Evolutionary conservation across 2,329 filamentous ascomycete genomes (phyloP).

Genomic region (Plenodomus biglobosus): DNA sequence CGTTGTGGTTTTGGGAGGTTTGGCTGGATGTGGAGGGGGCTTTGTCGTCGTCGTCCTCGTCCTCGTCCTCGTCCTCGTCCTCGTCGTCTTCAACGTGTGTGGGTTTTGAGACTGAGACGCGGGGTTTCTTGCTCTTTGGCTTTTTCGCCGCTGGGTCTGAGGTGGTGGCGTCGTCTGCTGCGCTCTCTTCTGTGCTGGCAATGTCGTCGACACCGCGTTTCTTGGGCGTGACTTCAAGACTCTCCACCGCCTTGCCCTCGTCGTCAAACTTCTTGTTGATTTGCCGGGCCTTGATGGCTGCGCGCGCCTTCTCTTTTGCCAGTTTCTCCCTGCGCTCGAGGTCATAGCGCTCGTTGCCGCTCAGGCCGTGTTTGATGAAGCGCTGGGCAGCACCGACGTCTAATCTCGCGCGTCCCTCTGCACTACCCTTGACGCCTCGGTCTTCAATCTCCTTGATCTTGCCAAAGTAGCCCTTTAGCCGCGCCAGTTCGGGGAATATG

Average conservation of each 20-base stretch:
- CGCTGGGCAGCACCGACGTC: slow-evolving; percentile 77
- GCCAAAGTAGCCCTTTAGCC: slow-evolving; percentile 86
- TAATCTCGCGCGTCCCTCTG: slow-evolving; percentile 51
- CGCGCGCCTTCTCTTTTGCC: slow-evolving; percentile 39
- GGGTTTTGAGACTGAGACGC: slow-evolving; percentile 7
- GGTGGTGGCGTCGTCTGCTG: slow-evolving; percentile 12
- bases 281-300: slow-evolving; percentile 23
- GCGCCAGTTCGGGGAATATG: slow-evolving; percentile 80
- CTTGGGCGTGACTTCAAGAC: slow-evolving; percentile 16
- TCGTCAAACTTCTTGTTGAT: slow-evolving; percentile 35
- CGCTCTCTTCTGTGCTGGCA: slow-evolving; percentile 4
- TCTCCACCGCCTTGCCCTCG: slow-evolving; percentile 23
- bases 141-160: slow-evolving; percentile 15
- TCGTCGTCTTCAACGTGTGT: background rate
- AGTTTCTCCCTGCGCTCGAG: slow-evolving; percentile 41
- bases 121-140: slow-evolving; percentile 14
- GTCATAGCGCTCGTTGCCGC: slow-evolving; percentile 51
- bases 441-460: slow-evolving; percentile 81
- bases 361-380: slow-evolving; percentile 80
- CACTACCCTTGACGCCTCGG: slow-evolving; percentile 44
- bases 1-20: background rate
- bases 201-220: slow-evolving; percentile 32
- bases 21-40: background rate
- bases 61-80: no score
- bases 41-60: background rate